A percentile compares a stretch with the other conserved stretches of the same genome.
Conservation (phyloP, 192 early-diverging fungal species). For the Backusella psychrophila region DNA sequence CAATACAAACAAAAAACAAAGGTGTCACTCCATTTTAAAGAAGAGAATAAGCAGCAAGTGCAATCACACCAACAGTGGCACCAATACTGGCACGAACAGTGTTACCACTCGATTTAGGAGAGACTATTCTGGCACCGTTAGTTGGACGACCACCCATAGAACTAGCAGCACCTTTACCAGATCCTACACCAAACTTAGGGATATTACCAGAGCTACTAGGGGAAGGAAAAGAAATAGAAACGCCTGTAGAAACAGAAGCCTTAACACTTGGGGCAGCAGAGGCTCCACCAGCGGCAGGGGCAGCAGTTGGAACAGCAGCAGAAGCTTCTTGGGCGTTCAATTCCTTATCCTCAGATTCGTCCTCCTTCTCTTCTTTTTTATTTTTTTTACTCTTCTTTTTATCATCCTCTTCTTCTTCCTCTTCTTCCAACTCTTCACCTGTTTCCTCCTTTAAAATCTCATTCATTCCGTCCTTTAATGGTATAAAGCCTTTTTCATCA, state of each 20-base stretch:
- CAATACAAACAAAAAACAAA: neutral
- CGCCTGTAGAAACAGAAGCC: neutral
- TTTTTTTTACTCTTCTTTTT: neutral
- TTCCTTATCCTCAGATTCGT: neutral
- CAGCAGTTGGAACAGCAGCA: neutral
- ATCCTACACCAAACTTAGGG: neutral
- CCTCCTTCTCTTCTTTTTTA: neutral
- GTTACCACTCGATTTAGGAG: slow-evolving; percentile 8
- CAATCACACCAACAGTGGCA: neutral
- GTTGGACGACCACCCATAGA: neutral
- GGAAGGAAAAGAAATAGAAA: neutral
- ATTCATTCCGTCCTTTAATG: neutral
- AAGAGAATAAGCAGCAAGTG: neutral
- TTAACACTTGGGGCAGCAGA: neutral
- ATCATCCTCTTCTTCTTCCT: neutral
- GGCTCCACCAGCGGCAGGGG: neutral
- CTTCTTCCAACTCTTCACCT: neutral
- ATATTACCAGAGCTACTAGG: neutral
- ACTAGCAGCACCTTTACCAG: neutral
- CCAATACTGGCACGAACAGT: neutral
- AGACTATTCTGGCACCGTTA: neutral
- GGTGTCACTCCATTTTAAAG: neutral
- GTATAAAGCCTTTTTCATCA: neutral
- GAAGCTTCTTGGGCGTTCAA: neutral
- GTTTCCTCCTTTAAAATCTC: neutral